Conservation (phyloP, 2,329 filamentous ascomycete genomes). For the Fusarium chlamydosporum region DNA sequence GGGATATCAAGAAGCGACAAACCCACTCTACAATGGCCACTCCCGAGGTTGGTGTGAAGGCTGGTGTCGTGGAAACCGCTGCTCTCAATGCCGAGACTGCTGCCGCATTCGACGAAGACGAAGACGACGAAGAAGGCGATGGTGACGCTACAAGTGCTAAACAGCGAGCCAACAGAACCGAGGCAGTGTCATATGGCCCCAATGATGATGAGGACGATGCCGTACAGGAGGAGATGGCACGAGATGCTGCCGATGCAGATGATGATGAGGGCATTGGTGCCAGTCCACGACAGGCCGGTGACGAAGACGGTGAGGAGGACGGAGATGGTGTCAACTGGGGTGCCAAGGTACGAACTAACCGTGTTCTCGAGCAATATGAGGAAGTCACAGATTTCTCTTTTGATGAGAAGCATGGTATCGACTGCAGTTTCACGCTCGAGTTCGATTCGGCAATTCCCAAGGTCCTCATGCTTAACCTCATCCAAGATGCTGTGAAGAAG, state of each 20-base stretch:
- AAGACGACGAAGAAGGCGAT: conserved; percentile 78
- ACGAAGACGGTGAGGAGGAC: conserved; percentile 55
- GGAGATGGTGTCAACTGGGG: conserved; percentile 57
- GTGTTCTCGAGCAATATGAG: conserved; percentile 73
- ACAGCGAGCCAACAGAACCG: conserved; percentile 79
- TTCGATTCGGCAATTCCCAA: conserved; percentile 87
- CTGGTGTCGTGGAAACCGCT: conserved; percentile 68
- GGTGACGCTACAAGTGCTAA: conserved; percentile 83
- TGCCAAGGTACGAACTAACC: conserved; percentile 69
- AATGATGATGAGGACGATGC: conserved; percentile 93
- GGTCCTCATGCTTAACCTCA: conserved; percentile 90
- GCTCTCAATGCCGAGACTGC: conserved; percentile 54
- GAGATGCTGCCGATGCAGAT: conserved; percentile 71
- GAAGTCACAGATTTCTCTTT: conserved; percentile 85
- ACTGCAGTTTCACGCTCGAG: conserved; percentile 85
- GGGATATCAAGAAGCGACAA: conserved; percentile 86
- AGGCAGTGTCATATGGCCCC: conserved; percentile 89
- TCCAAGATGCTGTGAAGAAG: conserved; percentile 83
- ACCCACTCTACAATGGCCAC: conserved; percentile 76
- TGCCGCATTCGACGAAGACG: conserved; percentile 58
- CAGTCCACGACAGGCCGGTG: conserved; percentile 62
- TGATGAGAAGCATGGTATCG: conserved; percentile 78
- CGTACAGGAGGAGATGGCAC: conserved; percentile 74
- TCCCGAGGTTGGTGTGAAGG: conserved; percentile 76
- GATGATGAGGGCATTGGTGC: conserved; percentile 69